These are phyloP conservation scores for Agrocybe praecox DNA, from an alignment of 768 basidiomycete genomes.

Conservation along the genomic window DNA sequence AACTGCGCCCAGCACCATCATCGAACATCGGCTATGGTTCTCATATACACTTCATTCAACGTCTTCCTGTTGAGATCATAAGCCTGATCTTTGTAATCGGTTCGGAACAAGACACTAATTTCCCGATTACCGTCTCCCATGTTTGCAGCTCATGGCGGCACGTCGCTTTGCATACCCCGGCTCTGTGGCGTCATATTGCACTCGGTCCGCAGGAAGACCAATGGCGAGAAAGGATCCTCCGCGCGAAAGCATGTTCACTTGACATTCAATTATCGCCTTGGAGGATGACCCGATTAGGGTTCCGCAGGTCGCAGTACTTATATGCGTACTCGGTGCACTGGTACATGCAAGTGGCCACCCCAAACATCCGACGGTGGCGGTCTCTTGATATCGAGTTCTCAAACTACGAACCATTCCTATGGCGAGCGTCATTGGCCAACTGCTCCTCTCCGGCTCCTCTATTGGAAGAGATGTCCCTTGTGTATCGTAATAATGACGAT, in stretches of 20 bases:
- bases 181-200: constrained; percentile 65
- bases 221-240: constrained; percentile 65
- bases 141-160: constrained; percentile 69
- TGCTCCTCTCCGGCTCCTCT: constrained; percentile 41
- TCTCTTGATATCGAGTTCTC: constrained; percentile 61
- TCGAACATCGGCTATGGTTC: constrained; percentile 7
- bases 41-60: constrained; percentile 51
- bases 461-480: constrained; percentile 58
- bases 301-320: constrained; percentile 31
- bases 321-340: constrained; percentile 54
- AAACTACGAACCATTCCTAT: constrained; percentile 63
- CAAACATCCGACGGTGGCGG: constrained; percentile 58
- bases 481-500: constrained; percentile 69
- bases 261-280: constrained; percentile 55
- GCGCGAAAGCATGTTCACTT: constrained; percentile 61
- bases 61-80: constrained; percentile 66
- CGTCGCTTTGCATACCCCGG: constrained; percentile 59
- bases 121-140: constrained; percentile 67
- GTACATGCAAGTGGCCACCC: constrained; percentile 60
- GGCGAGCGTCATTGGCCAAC: constrained; percentile 64
- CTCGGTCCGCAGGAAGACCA: constrained; percentile 51
- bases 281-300: constrained; percentile 24
- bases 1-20: constrained; percentile 32
- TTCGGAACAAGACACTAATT: constrained; percentile 53
- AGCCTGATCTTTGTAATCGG: constrained; percentile 65